Percentiles rank a stretch among this genome's conserved stretches.
phyloP scores from a whole-genome alignment of 371 early-diverging fungal species.

The Actinomucor elegans region DNA sequence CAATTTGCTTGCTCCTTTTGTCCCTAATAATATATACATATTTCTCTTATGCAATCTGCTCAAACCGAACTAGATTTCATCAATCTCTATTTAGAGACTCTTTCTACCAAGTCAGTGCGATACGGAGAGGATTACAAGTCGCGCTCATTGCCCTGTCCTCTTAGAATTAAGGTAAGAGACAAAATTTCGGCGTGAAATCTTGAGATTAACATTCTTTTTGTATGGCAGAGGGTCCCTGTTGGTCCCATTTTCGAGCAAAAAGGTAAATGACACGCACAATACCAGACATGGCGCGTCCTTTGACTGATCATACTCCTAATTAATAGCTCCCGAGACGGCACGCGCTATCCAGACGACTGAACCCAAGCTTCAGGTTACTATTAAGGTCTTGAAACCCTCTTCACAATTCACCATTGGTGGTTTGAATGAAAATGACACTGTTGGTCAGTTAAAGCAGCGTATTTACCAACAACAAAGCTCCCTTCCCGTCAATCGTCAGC shows the following conservation, averaged over 20 bases:
- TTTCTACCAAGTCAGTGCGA: slow-evolving; percentile 47
- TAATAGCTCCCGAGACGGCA: background rate
- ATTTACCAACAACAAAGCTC: slow-evolving; percentile 43
- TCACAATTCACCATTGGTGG: slow-evolving; percentile 36
- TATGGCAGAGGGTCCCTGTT: slow-evolving; percentile 11
- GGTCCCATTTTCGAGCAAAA: background rate
- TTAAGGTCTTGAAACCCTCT: slow-evolving; percentile 51
- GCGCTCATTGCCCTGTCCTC: slow-evolving; percentile 27
- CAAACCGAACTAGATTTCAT: slow-evolving; percentile 37
- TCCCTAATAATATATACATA: too few relatives aligned
- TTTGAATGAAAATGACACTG: slow-evolving; percentile 26
- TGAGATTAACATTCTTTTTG: background rate
- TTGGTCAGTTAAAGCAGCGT: slow-evolving; percentile 45
- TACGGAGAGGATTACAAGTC: slow-evolving; percentile 42
- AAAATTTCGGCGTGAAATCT: too few relatives aligned
- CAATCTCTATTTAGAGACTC: slow-evolving; percentile 30
- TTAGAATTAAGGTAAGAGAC: slow-evolving; percentile 43
- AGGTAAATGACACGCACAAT: too few relatives aligned
- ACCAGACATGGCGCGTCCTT: too few relatives aligned
- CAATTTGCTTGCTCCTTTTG: too few relatives aligned
- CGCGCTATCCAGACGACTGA: background rate
- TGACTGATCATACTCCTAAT: background rate
- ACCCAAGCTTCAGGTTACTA: slow-evolving; percentile 23
- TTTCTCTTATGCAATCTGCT: slow-evolving; percentile 17
- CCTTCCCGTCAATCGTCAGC: slow-evolving; percentile 44